Evolutionary conservation across 2,329 filamentous ascomycete species (phyloP).

Genomic region (Aspergillus nomiae): DNA sequence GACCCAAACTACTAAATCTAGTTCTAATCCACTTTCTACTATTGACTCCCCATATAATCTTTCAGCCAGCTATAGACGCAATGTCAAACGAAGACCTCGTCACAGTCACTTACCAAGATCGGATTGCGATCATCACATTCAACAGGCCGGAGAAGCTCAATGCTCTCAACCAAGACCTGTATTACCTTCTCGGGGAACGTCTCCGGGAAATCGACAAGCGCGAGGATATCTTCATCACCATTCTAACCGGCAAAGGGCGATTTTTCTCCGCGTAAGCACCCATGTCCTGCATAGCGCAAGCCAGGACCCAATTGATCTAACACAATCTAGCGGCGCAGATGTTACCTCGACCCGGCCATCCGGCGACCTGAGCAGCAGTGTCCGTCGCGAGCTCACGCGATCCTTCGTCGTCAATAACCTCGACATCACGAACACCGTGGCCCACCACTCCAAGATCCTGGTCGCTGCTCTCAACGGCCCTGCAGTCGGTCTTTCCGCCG

Average conservation of each 20-base stretch:
- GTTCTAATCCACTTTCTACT: neutral
- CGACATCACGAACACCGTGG: slow-evolving; percentile 86
- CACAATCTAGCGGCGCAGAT: slow-evolving; percentile 72
- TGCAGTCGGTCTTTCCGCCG: slow-evolving; percentile 83
- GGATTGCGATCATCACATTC: slow-evolving; percentile 81
- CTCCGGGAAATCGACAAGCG: slow-evolving; percentile 76
- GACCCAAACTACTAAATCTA: neutral
- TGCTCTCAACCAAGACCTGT: slow-evolving; percentile 70
- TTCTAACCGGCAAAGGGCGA: slow-evolving; percentile 2
- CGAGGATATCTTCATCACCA: slow-evolving; percentile 42
- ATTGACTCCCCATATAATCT: neutral
- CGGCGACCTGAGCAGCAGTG: slow-evolving; percentile 42
- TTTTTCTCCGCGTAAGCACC: slow-evolving; percentile 72
- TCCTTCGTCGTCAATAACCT: slow-evolving; percentile 83
- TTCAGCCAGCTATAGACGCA: neutral
- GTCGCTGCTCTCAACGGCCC: slow-evolving; percentile 90
- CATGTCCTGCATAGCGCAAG: slow-evolving; percentile 8
- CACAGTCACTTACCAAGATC: slow-evolving; percentile 65
- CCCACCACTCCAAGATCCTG: slow-evolving; percentile 91
- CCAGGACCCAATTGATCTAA: neutral
- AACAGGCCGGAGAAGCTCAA: slow-evolving; percentile 86
- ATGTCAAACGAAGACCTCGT: slow-evolving; percentile 50
- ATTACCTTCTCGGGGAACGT: slow-evolving; percentile 73
- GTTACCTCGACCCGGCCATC: slow-evolving; percentile 60
- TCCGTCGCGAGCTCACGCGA: slow-evolving; percentile 63